Evolutionary conservation across 2,329 filamentous ascomycete species (phyloP).

Genomic region (Emericellopsis atlantica): DNA sequence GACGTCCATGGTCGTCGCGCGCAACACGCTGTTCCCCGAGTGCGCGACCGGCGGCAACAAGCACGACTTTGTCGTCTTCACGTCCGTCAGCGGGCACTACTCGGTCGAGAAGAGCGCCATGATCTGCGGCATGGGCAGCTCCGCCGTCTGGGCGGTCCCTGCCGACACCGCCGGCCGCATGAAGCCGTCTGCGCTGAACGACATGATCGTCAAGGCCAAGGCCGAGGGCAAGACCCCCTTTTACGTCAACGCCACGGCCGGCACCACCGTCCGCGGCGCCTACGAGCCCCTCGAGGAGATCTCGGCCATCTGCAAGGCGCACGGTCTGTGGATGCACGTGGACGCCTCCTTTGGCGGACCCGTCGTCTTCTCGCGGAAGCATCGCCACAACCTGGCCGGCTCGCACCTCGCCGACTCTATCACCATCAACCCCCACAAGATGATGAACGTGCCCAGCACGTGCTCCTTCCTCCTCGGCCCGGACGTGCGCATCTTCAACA

Average conservation of each 20-base stretch:
- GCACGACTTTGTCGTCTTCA: slow-evolving; percentile 69
- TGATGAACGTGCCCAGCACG: slow-evolving; percentile 83
- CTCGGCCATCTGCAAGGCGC: slow-evolving; percentile 53
- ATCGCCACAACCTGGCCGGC: slow-evolving; percentile 54
- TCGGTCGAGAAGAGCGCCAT: slow-evolving; percentile 91
- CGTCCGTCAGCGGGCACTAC: slow-evolving; percentile 84
- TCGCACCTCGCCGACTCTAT: slow-evolving; percentile 66
- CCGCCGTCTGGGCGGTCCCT: slow-evolving; percentile 59
- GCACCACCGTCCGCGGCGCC: slow-evolving; percentile 83
- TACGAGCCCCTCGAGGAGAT: slow-evolving; percentile 72
- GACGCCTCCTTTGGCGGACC: slow-evolving; percentile 87
- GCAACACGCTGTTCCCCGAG: slow-evolving; percentile 71
- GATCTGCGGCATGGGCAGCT: slow-evolving; percentile 70
- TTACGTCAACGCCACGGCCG: slow-evolving; percentile 91
- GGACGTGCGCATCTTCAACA: slow-evolving; percentile 67
- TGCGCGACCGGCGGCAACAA: slow-evolving; percentile 65
- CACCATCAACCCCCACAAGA: slow-evolving; percentile 92
- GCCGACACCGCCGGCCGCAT: slow-evolving; percentile 65
- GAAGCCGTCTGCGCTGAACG: slow-evolving; percentile 51
- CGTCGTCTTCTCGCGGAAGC: slow-evolving; percentile 61
- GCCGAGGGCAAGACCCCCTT: slow-evolving; percentile 66
- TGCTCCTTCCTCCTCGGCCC: slow-evolving; percentile 78
- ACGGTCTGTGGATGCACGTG: slow-evolving; percentile 82
- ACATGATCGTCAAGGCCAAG: slow-evolving; percentile 48
- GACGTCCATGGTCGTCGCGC: slow-evolving; percentile 73